Conservation (phyloP, 164 flowering plant species). For the Tinospora cordifolia region DNA sequence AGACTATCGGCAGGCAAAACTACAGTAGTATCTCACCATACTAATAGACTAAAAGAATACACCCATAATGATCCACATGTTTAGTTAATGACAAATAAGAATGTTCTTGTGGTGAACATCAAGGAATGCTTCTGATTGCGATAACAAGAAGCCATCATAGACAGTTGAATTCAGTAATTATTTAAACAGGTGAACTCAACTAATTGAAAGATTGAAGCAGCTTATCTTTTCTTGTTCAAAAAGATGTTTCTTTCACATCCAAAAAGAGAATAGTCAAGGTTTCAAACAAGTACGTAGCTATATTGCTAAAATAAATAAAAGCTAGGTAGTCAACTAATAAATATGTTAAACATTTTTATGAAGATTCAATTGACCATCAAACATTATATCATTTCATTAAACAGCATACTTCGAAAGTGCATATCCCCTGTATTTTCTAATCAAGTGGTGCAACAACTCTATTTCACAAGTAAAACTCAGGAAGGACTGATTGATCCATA, state of each 20-base stretch:
- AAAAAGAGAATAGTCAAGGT: neutral
- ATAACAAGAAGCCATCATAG: neutral
- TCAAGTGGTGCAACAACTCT: too few relatives aligned
- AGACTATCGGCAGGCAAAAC: constrained; percentile 2
- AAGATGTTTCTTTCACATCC: too few relatives aligned
- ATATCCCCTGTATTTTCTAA: too few relatives aligned
- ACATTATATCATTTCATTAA: too few relatives aligned
- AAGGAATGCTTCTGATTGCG: neutral
- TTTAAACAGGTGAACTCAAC: neutral
- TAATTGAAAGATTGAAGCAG: too few relatives aligned
- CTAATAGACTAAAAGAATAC: neutral
- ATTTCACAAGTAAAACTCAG: too few relatives aligned
- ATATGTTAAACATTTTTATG: neutral
- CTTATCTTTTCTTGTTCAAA: too few relatives aligned
- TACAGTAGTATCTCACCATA: neutral
- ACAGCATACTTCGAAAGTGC: too few relatives aligned
- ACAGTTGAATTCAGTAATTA: neutral
- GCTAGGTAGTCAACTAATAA: neutral
- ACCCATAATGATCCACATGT: neutral
- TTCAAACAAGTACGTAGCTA: neutral
- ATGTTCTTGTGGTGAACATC: neutral
- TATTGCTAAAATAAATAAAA: neutral
- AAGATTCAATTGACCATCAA: too few relatives aligned
- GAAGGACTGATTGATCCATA: too few relatives aligned
- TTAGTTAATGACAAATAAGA: neutral